Evolutionary conservation across 108 stramenopile species (phyloP).

Genomic region (Cylindrotheca closterium): DNA sequence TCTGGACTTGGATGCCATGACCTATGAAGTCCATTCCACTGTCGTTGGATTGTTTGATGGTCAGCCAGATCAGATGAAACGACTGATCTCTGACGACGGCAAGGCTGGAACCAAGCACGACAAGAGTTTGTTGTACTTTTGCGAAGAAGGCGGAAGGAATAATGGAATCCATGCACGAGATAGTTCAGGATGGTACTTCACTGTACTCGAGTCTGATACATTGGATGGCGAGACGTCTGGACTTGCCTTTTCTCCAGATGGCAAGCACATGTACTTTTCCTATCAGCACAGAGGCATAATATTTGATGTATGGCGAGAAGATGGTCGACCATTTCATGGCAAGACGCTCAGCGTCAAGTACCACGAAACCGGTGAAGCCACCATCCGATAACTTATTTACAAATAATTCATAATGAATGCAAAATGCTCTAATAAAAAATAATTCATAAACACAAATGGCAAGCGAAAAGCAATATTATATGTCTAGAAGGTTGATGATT

Average conservation of each 20-base stretch:
- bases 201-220: constrained; percentile 31
- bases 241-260: constrained; percentile 57
- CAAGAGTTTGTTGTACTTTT: constrained; percentile 53
- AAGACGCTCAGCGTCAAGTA: constrained; percentile 31
- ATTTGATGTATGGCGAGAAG: constrained; percentile 42
- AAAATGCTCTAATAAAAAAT: too few relatives aligned
- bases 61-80: constrained; percentile 54
- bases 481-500: too few relatives aligned
- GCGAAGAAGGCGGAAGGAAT: too few relatives aligned
- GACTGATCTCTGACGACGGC: constrained; percentile 24
- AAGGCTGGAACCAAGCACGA: too few relatives aligned
- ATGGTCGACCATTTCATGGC: constrained; percentile 40
- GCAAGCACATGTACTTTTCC: constrained; percentile 62
- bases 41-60: constrained; percentile 45
- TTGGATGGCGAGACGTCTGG: constrained; percentile 51
- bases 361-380: too few relatives aligned
- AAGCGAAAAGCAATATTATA: too few relatives aligned
- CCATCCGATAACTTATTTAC: too few relatives aligned
- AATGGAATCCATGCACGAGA: constrained; percentile 44
- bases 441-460: too few relatives aligned
- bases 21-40: constrained; percentile 28
- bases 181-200: constrained; percentile 23
- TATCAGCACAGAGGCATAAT: constrained; percentile 44
- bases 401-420: too few relatives aligned
- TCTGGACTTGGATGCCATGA: constrained; percentile 41